phyloP scores from a whole-genome alignment of 345 rosid species.

The Nephelium lappaceum region DNA sequence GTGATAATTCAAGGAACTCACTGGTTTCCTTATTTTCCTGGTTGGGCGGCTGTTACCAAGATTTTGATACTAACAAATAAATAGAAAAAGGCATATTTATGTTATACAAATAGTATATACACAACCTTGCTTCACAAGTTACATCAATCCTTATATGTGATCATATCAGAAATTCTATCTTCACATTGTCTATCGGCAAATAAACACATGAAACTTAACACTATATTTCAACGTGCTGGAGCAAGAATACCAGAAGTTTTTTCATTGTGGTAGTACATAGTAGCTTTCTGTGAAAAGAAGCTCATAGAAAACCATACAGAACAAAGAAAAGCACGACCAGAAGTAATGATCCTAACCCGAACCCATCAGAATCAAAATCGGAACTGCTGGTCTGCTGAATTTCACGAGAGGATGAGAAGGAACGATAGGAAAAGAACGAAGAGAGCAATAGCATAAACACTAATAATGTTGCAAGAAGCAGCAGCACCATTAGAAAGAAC shows the following conservation, averaged over 20 bases:
- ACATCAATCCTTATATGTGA: neutral
- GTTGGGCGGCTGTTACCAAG: too few relatives aligned
- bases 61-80: too few relatives aligned
- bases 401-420: neutral
- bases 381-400: constrained; percentile 7
- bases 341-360: constrained; percentile 42
- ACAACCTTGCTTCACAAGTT: neutral
- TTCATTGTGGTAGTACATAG: neutral
- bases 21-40: too few relatives aligned
- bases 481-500: constrained; percentile 11
- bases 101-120: too few relatives aligned
- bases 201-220: neutral
- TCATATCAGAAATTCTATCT: neutral
- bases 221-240: neutral
- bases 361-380: constrained; percentile 32
- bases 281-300: neutral
- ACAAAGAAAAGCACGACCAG: constrained; percentile 41
- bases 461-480: constrained; percentile 23
- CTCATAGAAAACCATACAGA: constrained; percentile 28
- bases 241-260: neutral
- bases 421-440: constrained; percentile 12
- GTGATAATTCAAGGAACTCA: too few relatives aligned
- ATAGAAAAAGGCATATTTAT: too few relatives aligned
- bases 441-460: constrained; percentile 30
- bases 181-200: neutral